Conservation (phyloP, 257 asterid species). For the Petrea volubilis region DNA sequence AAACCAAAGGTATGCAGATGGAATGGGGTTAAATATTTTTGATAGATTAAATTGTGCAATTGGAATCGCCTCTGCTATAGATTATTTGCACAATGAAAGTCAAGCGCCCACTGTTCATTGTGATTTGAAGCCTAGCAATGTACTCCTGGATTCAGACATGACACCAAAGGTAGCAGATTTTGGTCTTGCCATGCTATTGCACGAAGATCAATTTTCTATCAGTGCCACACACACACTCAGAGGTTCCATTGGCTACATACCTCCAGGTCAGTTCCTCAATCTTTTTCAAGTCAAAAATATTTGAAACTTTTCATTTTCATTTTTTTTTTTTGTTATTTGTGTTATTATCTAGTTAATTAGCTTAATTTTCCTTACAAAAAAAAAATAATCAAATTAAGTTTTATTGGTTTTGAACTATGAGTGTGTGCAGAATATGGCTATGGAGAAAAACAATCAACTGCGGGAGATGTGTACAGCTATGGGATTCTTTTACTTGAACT, state of each 20-base stretch:
- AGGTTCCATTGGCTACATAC: conserved; percentile 75
- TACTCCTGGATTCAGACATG: conserved; percentile 58
- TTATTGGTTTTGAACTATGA: too few species aligned
- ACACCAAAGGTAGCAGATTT: conserved; percentile 62
- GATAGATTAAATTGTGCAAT: conserved; percentile 39
- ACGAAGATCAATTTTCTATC: conserved; percentile 28
- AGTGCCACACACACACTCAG: conserved; percentile 49
- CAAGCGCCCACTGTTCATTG: conserved; percentile 50
- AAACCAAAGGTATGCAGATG: conserved; percentile 27
- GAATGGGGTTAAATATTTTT: conserved; percentile 21
- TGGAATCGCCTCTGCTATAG: conserved; percentile 53
- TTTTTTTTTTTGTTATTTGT: too few species aligned
- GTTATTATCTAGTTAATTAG: too few species aligned
- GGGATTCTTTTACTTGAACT: conserved; percentile 62
- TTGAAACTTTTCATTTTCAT: too few species aligned
- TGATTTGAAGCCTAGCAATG: conserved; percentile 63
- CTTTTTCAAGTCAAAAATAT: too few species aligned
- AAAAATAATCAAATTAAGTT: too few species aligned
- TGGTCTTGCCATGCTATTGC: conserved; percentile 53
- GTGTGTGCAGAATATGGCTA: conserved; percentile 54
- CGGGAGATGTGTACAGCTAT: conserved; percentile 69
- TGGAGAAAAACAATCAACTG: conserved; percentile 44
- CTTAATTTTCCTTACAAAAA: too few species aligned
- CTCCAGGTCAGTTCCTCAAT: conserved; percentile 66
- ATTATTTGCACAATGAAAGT: conserved; percentile 55